Conservation (phyloP, 129 eudicot species). For the Gnaphalium uliginosum region DNA sequence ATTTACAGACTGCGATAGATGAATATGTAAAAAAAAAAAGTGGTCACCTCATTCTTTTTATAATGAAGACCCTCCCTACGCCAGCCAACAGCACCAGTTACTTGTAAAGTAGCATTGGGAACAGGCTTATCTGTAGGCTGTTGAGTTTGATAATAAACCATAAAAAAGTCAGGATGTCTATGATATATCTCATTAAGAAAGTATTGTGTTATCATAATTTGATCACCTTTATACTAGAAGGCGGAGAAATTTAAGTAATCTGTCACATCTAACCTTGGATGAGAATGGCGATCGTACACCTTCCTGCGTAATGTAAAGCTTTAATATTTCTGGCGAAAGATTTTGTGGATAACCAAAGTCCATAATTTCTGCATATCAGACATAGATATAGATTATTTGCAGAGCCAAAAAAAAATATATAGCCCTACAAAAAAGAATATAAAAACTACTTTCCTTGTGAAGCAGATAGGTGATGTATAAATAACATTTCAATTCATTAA, state of each 20-base stretch:
- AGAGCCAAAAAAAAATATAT: conserved; percentile 9
- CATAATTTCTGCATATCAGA: conserved; percentile 80
- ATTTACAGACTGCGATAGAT: too few relatives aligned
- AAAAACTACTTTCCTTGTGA: not conserved
- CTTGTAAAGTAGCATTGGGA: conserved; percentile 98
- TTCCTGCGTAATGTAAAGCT: conserved; percentile 97
- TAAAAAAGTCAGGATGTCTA: conserved; percentile 8
- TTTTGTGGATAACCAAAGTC: conserved; percentile 99
- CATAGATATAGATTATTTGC: not conserved
- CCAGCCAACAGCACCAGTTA: conserved; percentile 99
- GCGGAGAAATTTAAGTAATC: not conserved
- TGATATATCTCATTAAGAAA: not conserved
- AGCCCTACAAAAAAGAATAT: not conserved
- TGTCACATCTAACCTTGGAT: conserved; percentile 62
- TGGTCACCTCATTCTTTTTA: conserved; percentile 80
- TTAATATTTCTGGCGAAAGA: conserved; percentile 93
- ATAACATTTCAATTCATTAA: too few relatives aligned
- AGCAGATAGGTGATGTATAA: too few relatives aligned
- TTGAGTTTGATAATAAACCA: conserved; percentile 6
- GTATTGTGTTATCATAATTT: not conserved
- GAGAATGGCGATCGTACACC: conserved; percentile 99
- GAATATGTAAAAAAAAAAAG: too few relatives aligned
- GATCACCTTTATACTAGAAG: not conserved
- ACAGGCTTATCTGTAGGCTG: conserved; percentile 93
- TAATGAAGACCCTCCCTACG: conserved; percentile 95